Evolutionary conservation across 2,329 filamentous ascomycete genomes (phyloP), one percentile per base, ranked within the genome.

Genomic region (Alternaria atra): DNA sequence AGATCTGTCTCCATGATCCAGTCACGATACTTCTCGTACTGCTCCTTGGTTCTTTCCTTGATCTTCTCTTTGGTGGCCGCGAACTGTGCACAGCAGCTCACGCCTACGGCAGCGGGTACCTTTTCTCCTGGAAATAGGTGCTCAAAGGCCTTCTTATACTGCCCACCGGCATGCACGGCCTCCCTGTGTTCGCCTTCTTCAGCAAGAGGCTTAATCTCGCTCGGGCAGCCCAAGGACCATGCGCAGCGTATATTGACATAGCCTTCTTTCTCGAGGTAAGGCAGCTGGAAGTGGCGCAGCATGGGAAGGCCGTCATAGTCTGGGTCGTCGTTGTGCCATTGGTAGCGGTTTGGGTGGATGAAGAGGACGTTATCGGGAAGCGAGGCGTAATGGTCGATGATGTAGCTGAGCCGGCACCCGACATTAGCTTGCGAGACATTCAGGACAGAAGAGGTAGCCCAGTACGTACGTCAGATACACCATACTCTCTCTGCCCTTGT

Each of bases 71-170:
- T 78, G 0, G 83, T 84, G 1, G 83, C 84, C 0, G 82, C 84
- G 66, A 87, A 86, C 61, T 87, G 85, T 5, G 85, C 84, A 62
- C 85, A 87, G 66, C 85, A 87, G 27, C 81, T 81, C 2, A 82
- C 82, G 1, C 82, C 84, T 5, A 87, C 81, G 17, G 72, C 70
- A 12, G 79, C 67, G 0, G 85, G 85, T 0, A 82, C 74, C 9
- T 70, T 56, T 5, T 66, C 60, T 2, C 63, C 74, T 3, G 80
- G 80, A 60, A 87, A 86, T 4, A 87, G 66, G n/a, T 80, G 77
- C 70, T 80, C 77, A 62, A 85, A 86, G 0, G 81, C 83, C 27
- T 77, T 73, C 43, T 81, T 81, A 61, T 83, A 86, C 60, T 82
- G 81, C 35, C 81, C 79, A 0, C 84, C 83, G 1, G 83, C 83